Percentiles rank a stretch among this genome's conserved stretches.
Evolutionary conservation across 129 eudicot genomes (phyloP).

Genomic region (Helianthus annuus): DNA sequence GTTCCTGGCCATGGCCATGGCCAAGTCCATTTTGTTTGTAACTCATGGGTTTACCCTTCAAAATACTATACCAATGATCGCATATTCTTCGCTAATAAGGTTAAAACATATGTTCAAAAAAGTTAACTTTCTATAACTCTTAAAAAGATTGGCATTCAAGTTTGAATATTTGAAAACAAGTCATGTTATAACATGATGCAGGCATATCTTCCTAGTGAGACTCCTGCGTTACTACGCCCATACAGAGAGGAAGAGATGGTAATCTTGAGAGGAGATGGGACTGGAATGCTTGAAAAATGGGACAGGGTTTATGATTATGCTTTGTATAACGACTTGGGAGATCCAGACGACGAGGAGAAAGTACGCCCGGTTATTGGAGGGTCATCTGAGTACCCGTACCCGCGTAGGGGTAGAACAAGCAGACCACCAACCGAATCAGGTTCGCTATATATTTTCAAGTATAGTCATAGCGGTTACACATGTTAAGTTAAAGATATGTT

Average conservation of each 20-base stretch:
- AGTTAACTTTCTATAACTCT: background rate
- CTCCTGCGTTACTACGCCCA: conserved; percentile 22
- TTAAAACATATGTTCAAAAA: background rate
- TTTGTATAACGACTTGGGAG: conserved; percentile 48
- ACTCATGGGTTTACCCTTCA: conserved; percentile 69
- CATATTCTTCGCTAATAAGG: conserved; percentile 60
- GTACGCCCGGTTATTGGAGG: conserved; percentile 45
- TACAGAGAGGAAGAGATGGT: conserved; percentile 31
- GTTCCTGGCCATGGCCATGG: conserved; percentile 65
- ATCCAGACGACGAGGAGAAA: conserved; percentile 36
- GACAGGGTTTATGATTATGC: conserved; percentile 56
- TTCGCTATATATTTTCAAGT: background rate
- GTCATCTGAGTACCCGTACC: conserved; percentile 44
- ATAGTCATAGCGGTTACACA: background rate
- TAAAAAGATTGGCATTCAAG: background rate
- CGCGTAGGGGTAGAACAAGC: conserved; percentile 58
- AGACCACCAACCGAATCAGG: conserved; percentile 54
- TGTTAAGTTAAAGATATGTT: background rate
- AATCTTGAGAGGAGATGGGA: conserved; percentile 37
- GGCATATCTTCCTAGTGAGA: conserved; percentile 41
- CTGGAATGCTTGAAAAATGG: conserved; percentile 32
- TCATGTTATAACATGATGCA: conserved; percentile 1
- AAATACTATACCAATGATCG: conserved; percentile 46
- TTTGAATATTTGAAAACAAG: background rate
- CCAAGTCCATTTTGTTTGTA: conserved; percentile 54